Conservation (phyloP, 768 basidiomycete species). For the Trichaptum fuscoviolaceum region DNA sequence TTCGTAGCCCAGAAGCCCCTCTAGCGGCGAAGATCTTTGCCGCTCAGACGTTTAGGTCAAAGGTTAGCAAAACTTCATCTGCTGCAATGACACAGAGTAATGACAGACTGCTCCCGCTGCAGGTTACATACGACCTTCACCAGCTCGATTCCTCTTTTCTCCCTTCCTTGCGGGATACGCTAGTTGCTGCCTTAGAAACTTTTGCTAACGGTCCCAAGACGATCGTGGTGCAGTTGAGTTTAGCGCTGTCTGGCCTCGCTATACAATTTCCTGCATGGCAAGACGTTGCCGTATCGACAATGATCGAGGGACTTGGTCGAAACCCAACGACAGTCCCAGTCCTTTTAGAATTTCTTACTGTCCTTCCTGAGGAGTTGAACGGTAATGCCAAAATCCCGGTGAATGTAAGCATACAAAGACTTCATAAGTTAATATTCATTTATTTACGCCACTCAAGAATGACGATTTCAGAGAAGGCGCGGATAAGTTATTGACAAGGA, state of each 20-base stretch:
- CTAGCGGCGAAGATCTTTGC: constrained; percentile 85
- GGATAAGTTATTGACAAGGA: constrained; percentile 56
- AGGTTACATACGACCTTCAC: constrained; percentile 94
- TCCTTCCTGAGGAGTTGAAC: constrained; percentile 85
- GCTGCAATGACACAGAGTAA: constrained; percentile 5
- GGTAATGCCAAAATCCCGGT: constrained; percentile 84
- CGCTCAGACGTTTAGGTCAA: constrained; percentile 92
- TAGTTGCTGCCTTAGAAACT: constrained; percentile 67
- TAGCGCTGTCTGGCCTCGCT: constrained; percentile 87
- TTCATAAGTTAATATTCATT: not conserved
- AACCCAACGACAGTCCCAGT: constrained; percentile 80
- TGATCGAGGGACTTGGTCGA: constrained; percentile 83
- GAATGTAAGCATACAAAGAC: constrained; percentile 49
- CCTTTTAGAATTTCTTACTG: constrained; percentile 82
- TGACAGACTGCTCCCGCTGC: constrained; percentile 21
- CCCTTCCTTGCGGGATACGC: constrained; percentile 79
- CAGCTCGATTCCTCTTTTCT: constrained; percentile 76
- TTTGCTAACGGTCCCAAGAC: constrained; percentile 75
- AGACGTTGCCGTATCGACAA: constrained; percentile 60
- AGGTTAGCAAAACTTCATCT: constrained; percentile 48
- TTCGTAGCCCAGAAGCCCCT: constrained; percentile 75
- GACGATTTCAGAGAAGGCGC: constrained; percentile 66
- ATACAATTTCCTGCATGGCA: constrained; percentile 86
- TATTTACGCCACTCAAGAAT: constrained; percentile 40
- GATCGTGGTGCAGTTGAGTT: constrained; percentile 83